Percentiles rank a stretch among this genome's conserved stretches.
phyloP scores from a whole-genome alignment of 306 rosid species.

The Quercus alba region DNA sequence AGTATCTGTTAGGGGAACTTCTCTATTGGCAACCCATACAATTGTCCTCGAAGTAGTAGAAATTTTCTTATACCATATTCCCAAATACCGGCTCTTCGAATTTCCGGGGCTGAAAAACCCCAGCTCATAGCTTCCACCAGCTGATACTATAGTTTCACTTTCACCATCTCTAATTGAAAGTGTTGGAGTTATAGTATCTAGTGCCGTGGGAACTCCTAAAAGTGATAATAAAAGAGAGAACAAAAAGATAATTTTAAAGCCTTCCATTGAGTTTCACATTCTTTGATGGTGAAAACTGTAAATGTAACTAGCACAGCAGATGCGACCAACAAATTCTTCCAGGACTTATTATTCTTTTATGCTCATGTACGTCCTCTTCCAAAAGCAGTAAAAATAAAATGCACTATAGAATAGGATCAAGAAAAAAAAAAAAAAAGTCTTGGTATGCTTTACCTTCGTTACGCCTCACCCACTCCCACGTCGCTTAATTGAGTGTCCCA shows the following conservation, averaged over 20 bases:
- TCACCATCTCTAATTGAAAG: conserved; percentile 27
- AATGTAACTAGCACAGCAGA: too few relatives aligned
- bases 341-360: too few relatives aligned
- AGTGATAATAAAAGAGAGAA: neutral
- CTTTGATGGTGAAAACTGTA: too few relatives aligned
- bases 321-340: too few relatives aligned
- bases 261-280: too few relatives aligned
- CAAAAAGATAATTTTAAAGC: neutral
- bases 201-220: conserved; percentile 14
- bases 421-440: too few relatives aligned
- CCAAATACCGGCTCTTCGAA: conserved; percentile 41
- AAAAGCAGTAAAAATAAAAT: too few relatives aligned
- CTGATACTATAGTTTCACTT: conserved; percentile 35
- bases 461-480: too few relatives aligned
- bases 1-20: conserved; percentile 23
- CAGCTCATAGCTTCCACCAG: conserved; percentile 36
- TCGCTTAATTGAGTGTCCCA: too few relatives aligned
- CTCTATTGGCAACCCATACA: conserved; percentile 64
- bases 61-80: conserved; percentile 53
- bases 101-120: conserved; percentile 55
- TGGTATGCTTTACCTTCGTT: too few relatives aligned
- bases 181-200: conserved; percentile 23
- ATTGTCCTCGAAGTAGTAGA: conserved; percentile 3
- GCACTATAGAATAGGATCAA: too few relatives aligned
- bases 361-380: too few relatives aligned